Conservation (phyloP, 2,329 filamentous ascomycete genomes). For the Sporothrix luriei region DNA sequence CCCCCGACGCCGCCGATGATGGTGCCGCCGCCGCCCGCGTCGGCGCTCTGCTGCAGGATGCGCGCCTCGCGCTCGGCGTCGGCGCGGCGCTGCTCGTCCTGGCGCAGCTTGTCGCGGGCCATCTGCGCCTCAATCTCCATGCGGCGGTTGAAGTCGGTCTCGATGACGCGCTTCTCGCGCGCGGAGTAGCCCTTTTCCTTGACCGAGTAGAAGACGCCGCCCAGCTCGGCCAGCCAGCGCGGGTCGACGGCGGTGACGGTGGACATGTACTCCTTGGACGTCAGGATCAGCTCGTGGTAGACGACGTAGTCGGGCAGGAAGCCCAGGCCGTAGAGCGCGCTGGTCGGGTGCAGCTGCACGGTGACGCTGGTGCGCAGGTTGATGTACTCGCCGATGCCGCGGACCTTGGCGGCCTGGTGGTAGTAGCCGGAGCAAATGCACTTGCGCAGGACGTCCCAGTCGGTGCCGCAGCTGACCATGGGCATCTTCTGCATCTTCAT, state of each 20-base stretch:
- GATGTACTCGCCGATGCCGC: slow-evolving; percentile 95
- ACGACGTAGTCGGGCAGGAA: slow-evolving; percentile 96
- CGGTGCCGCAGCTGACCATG: slow-evolving; percentile 85
- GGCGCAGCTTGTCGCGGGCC: slow-evolving; percentile 76
- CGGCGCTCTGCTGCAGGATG: slow-evolving; percentile 50
- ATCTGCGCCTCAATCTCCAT: slow-evolving; percentile 94
- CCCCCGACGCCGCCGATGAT: slow-evolving; percentile 6
- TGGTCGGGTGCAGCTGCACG: slow-evolving; percentile 92
- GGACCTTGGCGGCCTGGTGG: slow-evolving; percentile 93
- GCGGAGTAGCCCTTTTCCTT: slow-evolving; percentile 97
- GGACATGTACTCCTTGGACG: slow-evolving; percentile 96
- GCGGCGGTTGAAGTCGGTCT: slow-evolving; percentile 87
- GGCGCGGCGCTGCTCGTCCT: slow-evolving; percentile 58
- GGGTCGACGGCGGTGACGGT: slow-evolving; percentile 95
- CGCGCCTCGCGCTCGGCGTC: slow-evolving; percentile 50
- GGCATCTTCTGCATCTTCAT: slow-evolving; percentile 92
- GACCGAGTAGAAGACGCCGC: slow-evolving; percentile 94
- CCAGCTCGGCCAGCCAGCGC: slow-evolving; percentile 94
- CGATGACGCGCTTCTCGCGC: slow-evolving; percentile 80
- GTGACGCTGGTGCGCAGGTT: slow-evolving; percentile 93
- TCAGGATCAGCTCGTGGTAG: slow-evolving; percentile 97
- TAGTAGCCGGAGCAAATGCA: slow-evolving; percentile 98
- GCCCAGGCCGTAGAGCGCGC: slow-evolving; percentile 86
- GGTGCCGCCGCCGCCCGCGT: slow-evolving; percentile 48
- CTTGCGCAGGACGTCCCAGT: slow-evolving; percentile 94